phyloP scores from a whole-genome alignment of 257 asterid genomes.

The Gentiana straminea region DNA sequence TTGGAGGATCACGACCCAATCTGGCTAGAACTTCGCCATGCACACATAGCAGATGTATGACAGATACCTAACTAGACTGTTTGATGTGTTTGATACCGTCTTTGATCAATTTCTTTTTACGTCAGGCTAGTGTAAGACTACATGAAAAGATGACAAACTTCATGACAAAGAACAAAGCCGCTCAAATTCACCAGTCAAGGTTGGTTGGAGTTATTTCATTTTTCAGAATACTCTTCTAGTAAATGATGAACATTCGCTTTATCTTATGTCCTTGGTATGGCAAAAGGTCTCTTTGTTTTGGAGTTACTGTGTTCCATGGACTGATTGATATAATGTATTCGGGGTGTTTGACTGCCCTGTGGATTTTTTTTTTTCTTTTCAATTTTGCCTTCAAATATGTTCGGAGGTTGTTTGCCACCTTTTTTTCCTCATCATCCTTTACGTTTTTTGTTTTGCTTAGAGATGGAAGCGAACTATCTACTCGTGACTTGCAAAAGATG shows the following conservation, averaged over 20 bases:
- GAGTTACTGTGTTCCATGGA: not conserved
- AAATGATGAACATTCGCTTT: no score
- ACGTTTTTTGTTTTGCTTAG: conserved; percentile 30
- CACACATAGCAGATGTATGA: conserved; percentile 98
- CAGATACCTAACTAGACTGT: conserved; percentile 8
- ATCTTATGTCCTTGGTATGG: not conserved
- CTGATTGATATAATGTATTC: not conserved
- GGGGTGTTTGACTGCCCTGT: not conserved
- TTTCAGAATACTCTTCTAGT: conserved; percentile 2
- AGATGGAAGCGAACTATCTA: conserved; percentile 73
- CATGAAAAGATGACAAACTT: conserved; percentile 97
- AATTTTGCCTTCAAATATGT: not conserved
- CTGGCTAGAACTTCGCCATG: conserved; percentile 98
- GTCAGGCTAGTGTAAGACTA: conserved; percentile 88
- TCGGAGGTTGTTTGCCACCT: not conserved
- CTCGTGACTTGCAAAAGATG: conserved; percentile 97
- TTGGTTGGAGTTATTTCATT: conserved; percentile 21
- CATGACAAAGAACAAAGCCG: conserved; percentile 90
- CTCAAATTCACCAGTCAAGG: conserved; percentile 91
- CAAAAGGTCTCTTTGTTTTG: not conserved
- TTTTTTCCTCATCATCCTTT: conserved; percentile 6
- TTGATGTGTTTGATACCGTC: conserved; percentile 5
- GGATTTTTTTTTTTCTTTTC: not conserved
- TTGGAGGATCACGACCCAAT: conserved; percentile 98
- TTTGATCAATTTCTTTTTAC: conserved; percentile 22